Conservation (phyloP, 345 rosid genomes). For the Capsella bursapastoris region DNA sequence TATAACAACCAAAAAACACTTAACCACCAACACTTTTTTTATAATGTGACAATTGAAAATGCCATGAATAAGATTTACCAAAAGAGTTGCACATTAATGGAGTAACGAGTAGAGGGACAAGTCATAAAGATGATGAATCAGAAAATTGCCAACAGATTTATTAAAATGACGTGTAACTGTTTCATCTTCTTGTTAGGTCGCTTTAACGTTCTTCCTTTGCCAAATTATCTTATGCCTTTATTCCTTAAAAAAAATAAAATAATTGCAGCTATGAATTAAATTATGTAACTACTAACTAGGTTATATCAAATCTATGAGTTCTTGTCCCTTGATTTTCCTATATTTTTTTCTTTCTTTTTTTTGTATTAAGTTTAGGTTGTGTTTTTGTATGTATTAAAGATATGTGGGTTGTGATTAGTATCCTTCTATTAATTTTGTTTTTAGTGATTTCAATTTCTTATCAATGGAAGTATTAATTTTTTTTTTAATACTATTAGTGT, state of each 20-base stretch:
- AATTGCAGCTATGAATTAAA: background rate
- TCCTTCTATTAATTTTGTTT: too few species aligned
- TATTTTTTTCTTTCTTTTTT: background rate
- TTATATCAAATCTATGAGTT: background rate
- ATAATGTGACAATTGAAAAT: background rate
- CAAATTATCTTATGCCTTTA: background rate
- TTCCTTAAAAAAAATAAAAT: background rate
- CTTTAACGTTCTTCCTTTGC: constrained; percentile 13
- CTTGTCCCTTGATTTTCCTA: background rate
- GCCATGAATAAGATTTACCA: background rate
- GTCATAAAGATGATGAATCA: constrained; percentile 10
- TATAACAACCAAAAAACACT: too few species aligned
- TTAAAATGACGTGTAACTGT: background rate
- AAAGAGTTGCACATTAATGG: constrained; percentile 18
- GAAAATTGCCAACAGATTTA: constrained; percentile 10
- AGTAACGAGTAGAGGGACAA: constrained; percentile 11
- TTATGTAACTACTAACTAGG: background rate
- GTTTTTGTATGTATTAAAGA: background rate
- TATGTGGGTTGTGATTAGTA: too few species aligned
- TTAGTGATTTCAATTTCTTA: too few species aligned
- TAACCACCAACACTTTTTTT: too few species aligned
- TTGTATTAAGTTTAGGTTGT: constrained; percentile 4
- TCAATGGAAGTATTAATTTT: too few species aligned
- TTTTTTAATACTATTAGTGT: too few species aligned
- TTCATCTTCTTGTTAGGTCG: constrained; percentile 12